Base-by-base conservation (phyloP, 1,139 yeast genomes). In the Lodderomyces theae region DNA sequence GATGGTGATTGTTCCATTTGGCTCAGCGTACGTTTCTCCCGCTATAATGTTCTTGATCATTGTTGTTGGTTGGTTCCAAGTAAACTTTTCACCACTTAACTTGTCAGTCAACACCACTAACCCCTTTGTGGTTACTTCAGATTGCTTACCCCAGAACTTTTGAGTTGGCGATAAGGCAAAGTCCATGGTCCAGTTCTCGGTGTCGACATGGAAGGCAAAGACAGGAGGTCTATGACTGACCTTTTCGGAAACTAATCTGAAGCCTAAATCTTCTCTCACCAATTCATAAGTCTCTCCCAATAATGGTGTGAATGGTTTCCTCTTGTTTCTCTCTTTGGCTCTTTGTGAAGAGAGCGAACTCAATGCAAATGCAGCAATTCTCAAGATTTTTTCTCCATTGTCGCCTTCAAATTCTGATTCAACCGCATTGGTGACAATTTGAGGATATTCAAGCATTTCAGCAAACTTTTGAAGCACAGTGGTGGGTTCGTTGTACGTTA, bases 1-100 rank as follows among this genome's bases (percentile, higher is more conserved):
- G 4, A 92, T 72, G 0, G 83, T 79, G 48, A 88, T 71, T 2
- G 80, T 62, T 8, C 88, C 84, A 2, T 76, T 71, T 2, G 98
- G 98, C 58, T 92, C 98, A n/a, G 88, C 72, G 59, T 89, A 92
- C 59, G 88, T 86, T 54, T 92, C 97, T 23, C 98, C 98, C 3
- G 97, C 96, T 55, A 92, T 82, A 41, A 92, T 74, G 56, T 90
- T 90, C 53, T 92, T 83, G 55, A 92, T 66, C 56, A 87, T 73
- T 0, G 95, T 81, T 1, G 86, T 79, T 8, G 98, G 97, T 51
- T 84, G 92, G 15, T 68, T 60, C 92, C 95, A 92, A 45, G 80
- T 77, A 56, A 80, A 86, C 4, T 74, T 71, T 53, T 86, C 95
- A 4, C 90, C 90, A 0, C 86, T 74, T 8, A 63, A 45, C 54